Conservation (phyloP, 805 yeast genomes). For the Ogataea siamensis region DNA sequence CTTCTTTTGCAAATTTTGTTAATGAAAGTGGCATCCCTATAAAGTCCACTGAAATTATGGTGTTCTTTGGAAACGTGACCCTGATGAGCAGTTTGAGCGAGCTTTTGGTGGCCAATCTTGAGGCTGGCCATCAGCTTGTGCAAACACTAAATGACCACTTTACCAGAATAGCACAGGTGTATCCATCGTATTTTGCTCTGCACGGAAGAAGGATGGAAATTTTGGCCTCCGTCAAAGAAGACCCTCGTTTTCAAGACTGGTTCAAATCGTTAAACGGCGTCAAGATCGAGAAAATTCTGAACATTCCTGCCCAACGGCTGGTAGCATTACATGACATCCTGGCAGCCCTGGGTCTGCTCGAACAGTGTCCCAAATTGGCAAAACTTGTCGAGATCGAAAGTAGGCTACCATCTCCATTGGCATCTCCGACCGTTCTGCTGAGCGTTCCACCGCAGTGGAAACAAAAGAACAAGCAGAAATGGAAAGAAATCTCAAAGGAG, state of each 20-base stretch:
- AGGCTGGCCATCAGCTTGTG: background rate
- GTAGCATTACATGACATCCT: constrained; percentile 4
- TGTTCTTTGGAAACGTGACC: constrained; percentile 44
- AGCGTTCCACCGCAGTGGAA: constrained; percentile 27
- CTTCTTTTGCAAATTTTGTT: constrained; percentile 33
- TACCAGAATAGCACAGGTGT: constrained; percentile 25
- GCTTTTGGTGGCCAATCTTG: constrained; percentile 25
- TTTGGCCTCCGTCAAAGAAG: constrained; percentile 3
- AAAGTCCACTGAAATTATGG: constrained; percentile 34
- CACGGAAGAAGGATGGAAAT: constrained; percentile 10
- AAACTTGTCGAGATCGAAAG: background rate
- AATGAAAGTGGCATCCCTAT: constrained; percentile 32
- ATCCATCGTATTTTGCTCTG: constrained; percentile 26
- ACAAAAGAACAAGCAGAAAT: constrained; percentile 17
- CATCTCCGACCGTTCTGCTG: constrained; percentile 17
- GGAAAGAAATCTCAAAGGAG: constrained; percentile 22
- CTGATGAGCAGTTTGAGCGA: constrained; percentile 38
- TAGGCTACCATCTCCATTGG: background rate
- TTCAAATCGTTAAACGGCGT: constrained; percentile 10
- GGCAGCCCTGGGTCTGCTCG: constrained; percentile 4
- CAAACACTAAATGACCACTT: constrained; percentile 16
- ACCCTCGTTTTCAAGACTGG: constrained; percentile 17
- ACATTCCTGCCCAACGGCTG: constrained; percentile 9
- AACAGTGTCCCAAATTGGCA: constrained; percentile 1
- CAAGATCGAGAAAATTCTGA: constrained; percentile 9